These are phyloP conservation scores for Boletus vinaceobasis DNA, from an alignment of 768 basidiomycete genomes.

Conservation along the genomic window DNA sequence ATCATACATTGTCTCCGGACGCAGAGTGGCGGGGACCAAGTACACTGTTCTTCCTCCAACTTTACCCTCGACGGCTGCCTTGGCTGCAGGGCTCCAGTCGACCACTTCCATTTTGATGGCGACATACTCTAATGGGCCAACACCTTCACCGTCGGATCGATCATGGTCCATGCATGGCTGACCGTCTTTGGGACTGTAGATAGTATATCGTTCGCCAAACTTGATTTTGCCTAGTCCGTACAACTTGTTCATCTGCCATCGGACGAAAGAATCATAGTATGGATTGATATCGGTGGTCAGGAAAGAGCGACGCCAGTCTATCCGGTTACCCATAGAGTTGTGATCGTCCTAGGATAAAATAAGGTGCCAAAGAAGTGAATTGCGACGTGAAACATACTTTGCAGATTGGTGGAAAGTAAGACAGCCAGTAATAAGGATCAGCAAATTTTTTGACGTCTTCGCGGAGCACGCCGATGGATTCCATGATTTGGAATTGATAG, in stretches of 20 bases:
- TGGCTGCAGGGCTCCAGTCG: slow-evolving; percentile 74
- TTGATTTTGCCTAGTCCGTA: slow-evolving; percentile 88
- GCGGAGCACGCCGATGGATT: slow-evolving; percentile 85
- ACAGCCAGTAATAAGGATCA: slow-evolving; percentile 90
- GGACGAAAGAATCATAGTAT: slow-evolving; percentile 94
- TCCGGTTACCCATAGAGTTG: slow-evolving; percentile 84
- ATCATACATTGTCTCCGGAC: slow-evolving; percentile 92
- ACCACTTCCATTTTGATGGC: slow-evolving; percentile 91
- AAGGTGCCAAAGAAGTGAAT: not conserved
- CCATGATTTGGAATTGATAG: slow-evolving; percentile 99
- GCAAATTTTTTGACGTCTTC: slow-evolving; percentile 94
- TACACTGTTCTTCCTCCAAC: slow-evolving; percentile 79
- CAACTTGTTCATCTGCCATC: slow-evolving; percentile 97
- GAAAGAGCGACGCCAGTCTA: slow-evolving; percentile 96
- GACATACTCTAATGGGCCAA: slow-evolving; percentile 95
- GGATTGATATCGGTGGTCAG: slow-evolving; percentile 94
- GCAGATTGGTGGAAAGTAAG: slow-evolving; percentile 95
- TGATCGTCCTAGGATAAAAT: slow-evolving; percentile 54
- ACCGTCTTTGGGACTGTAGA: slow-evolving; percentile 97
- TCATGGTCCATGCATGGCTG: slow-evolving; percentile 99
- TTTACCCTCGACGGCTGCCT: slow-evolving; percentile 59
- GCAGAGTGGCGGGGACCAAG: slow-evolving; percentile 92
- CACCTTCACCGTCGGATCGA: slow-evolving; percentile 88
- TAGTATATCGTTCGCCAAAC: slow-evolving; percentile 97
- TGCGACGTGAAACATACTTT: slow-evolving; percentile 45